Conservation (phyloP, 768 basidiomycete genomes). For the Podaxis sp. region DNA sequence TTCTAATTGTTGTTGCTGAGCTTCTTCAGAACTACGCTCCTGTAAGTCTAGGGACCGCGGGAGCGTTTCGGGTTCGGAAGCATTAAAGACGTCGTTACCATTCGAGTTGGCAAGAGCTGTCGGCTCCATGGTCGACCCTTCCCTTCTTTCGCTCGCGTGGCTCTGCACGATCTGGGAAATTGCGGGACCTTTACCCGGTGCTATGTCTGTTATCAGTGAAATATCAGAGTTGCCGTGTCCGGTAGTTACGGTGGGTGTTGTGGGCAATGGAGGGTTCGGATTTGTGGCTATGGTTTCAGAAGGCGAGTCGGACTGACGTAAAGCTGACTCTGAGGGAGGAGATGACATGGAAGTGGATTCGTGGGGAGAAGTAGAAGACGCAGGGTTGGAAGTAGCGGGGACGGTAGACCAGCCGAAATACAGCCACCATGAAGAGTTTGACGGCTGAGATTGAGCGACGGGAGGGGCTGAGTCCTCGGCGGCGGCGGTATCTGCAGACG, state of each 20-base stretch:
- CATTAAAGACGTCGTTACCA: constrained; percentile 7
- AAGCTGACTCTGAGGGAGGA: constrained; percentile 2
- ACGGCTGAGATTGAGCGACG: not conserved
- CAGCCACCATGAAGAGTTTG: constrained; percentile 2
- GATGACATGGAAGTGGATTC: constrained; percentile 7
- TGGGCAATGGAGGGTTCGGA: not conserved
- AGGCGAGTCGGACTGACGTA: constrained; percentile 14
- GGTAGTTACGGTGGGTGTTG: not conserved
- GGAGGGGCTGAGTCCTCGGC: not conserved
- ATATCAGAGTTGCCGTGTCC: not conserved
- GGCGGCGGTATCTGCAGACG: not conserved
- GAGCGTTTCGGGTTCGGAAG: constrained; percentile 1
- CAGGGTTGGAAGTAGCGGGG: not conserved
- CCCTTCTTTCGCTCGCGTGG: constrained; percentile 11
- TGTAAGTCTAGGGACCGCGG: constrained; percentile 5
- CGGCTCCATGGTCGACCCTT: not conserved
- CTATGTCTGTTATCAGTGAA: not conserved
- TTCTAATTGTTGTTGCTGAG: not conserved
- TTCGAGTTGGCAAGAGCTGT: not conserved
- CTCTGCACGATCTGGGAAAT: not conserved
- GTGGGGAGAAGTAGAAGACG: constrained; percentile 6
- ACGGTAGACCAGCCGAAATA: constrained; percentile 11
- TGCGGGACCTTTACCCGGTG: constrained; percentile 8
- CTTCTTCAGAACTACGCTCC: constrained; percentile 12
- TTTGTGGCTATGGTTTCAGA: not conserved